phyloP scores from a whole-genome alignment of 2,329 filamentous ascomycete genomes.

The Penicillium sp. region DNA sequence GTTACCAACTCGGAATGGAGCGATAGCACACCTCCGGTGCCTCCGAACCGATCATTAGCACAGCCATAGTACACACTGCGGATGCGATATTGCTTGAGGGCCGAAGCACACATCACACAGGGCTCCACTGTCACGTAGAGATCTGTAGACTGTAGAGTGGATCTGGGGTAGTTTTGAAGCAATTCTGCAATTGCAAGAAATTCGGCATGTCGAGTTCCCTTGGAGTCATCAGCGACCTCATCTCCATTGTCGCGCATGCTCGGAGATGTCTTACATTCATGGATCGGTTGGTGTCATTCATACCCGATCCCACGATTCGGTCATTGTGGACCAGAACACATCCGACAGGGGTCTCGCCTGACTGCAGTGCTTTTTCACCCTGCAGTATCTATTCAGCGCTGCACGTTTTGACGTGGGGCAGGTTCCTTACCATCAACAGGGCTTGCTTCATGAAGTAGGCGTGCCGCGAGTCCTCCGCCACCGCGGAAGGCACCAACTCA shows the following conservation, averaged over 20 bases:
- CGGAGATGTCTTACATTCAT: slow-evolving; percentile 53
- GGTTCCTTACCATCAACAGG: slow-evolving; percentile 65
- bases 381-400: slow-evolving; percentile 35
- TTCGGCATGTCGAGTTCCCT: slow-evolving; percentile 92
- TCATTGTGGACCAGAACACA: slow-evolving; percentile 84
- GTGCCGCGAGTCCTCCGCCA: slow-evolving; percentile 36
- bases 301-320: slow-evolving; percentile 76
- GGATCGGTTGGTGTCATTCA: slow-evolving; percentile 94
- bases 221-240: slow-evolving; percentile 38
- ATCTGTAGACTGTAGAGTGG: slow-evolving; percentile 65
- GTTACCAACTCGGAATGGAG: slow-evolving; percentile 63
- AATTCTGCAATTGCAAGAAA: slow-evolving; percentile 76
- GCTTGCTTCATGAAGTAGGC: slow-evolving; percentile 76
- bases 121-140: slow-evolving; percentile 98
- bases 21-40: slow-evolving; percentile 86
- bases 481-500: slow-evolving; percentile 1
- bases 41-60: slow-evolving; percentile 93
- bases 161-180: slow-evolving; percentile 59
- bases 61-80: slow-evolving; percentile 91
- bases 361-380: slow-evolving; percentile 77
- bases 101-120: slow-evolving; percentile 96
- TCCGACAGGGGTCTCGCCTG: slow-evolving; percentile 91
- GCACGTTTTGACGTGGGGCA: background rate
- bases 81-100: slow-evolving; percentile 82
- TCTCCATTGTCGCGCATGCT: background rate